These are phyloP conservation scores for Eucalyptus pauciflora DNA, from an alignment of 345 rosid genomes.

Conservation along the genomic window DNA sequence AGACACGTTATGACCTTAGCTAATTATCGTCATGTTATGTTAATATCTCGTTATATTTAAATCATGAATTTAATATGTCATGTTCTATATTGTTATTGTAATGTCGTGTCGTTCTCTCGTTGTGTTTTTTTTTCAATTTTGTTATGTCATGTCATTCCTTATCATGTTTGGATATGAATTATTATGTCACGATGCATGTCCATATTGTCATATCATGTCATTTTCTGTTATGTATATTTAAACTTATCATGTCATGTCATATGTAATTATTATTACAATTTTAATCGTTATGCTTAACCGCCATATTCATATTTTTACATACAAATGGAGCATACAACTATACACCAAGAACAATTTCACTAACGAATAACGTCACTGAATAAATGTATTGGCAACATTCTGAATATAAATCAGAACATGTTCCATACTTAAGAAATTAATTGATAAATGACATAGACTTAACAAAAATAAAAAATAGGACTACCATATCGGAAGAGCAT, in stretches of 20 bases:
- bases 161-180: background rate
- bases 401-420: background rate
- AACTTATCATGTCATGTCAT: background rate
- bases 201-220: background rate
- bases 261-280: background rate
- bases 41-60: background rate
- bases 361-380: background rate
- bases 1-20: background rate
- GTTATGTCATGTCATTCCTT: background rate
- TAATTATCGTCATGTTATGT: background rate
- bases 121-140: background rate
- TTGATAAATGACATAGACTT: background rate
- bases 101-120: background rate
- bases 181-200: background rate
- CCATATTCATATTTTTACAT: background rate
- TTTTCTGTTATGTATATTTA: background rate
- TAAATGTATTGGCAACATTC: background rate
- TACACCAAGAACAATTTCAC: background rate
- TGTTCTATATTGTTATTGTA: background rate
- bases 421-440: background rate
- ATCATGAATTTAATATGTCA: background rate
- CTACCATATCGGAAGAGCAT: background rate
- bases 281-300: background rate
- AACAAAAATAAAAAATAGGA: too few relatives aligned
- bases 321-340: background rate